Evolutionary conservation across 352 stramenopile genomes (phyloP).

Genomic region (Phytophthora tubulina): DNA sequence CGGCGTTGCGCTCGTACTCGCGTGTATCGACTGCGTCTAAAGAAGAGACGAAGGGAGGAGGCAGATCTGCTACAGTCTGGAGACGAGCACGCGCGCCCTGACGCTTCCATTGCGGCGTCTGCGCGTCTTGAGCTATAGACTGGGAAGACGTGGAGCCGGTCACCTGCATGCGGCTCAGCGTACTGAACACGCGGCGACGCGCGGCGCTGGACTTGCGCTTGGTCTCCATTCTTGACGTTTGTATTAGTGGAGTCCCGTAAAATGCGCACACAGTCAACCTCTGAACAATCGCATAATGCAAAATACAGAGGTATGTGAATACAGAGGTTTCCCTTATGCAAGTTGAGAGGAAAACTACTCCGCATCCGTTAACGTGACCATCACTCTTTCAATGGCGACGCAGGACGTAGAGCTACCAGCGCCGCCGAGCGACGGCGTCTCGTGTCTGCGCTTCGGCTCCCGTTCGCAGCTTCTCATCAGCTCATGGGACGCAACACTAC

Average conservation of each 20-base stretch:
- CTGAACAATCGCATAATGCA: constrained; percentile 5
- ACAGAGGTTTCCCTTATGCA: constrained; percentile 15
- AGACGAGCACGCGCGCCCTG: constrained; percentile 46
- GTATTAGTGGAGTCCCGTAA: not conserved
- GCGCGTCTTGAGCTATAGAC: constrained; percentile 19
- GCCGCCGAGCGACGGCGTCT: constrained; percentile 87
- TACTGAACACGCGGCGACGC: constrained; percentile 55
- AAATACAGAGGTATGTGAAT: not conserved
- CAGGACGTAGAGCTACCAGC: constrained; percentile 66
- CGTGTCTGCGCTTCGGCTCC: constrained; percentile 79
- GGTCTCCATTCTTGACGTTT: constrained; percentile 24
- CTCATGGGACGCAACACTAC: constrained; percentile 82
- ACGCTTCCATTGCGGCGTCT: constrained; percentile 51
- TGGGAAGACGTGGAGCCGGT: constrained; percentile 48
- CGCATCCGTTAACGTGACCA: not conserved
- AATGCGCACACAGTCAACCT: not conserved
- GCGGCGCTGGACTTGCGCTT: constrained; percentile 5
- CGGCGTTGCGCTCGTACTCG: constrained; percentile 53
- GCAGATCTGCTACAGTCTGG: constrained; percentile 68
- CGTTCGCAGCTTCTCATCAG: constrained; percentile 70
- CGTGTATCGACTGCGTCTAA: constrained; percentile 57
- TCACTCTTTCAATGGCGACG: constrained; percentile 19
- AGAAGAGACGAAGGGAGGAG: constrained; percentile 51
- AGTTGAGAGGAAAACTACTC: not conserved
- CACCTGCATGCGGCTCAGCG: constrained; percentile 69